Conservation (phyloP, 2,329 filamentous ascomycete species). For the Orbilia brochopaga region DNA sequence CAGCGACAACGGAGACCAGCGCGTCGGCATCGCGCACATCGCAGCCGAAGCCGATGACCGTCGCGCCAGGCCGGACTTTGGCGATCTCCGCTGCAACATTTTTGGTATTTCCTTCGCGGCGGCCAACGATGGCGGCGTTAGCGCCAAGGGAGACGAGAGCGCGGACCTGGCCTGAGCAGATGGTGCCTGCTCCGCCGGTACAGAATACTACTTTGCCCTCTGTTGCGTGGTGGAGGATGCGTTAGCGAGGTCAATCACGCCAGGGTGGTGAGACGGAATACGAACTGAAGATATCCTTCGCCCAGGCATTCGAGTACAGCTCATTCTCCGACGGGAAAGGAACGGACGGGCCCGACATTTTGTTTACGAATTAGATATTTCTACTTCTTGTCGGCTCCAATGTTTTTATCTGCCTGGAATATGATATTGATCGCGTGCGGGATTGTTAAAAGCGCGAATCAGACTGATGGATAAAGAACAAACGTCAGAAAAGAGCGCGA, state of each 20-base stretch:
- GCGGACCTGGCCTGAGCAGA: constrained; percentile 91
- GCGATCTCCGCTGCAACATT: constrained; percentile 79
- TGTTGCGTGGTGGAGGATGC: constrained; percentile 57
- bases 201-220: constrained; percentile 90
- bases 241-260: not conserved
- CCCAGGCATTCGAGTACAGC: constrained; percentile 52
- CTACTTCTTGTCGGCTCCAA: not conserved
- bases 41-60: constrained; percentile 83
- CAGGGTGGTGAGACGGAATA: not conserved
- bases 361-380: not conserved
- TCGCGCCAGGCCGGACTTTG: constrained; percentile 75
- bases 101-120: constrained; percentile 87
- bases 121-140: constrained; percentile 90
- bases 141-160: constrained; percentile 90
- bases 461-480: too few species aligned
- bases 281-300: constrained; percentile 52
- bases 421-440: too few species aligned
- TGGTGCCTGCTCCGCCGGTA: constrained; percentile 86
- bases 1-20: constrained; percentile 75
- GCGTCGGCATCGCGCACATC: constrained; percentile 76
- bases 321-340: constrained; percentile 41
- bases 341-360: constrained; percentile 34
- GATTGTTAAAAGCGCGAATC: too few species aligned
- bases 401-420: too few species aligned
- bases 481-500: too few species aligned